Percentiles rank a stretch among this genome's conserved stretches.
These are phyloP conservation scores for Microsporum audouinii DNA, from an alignment of 2,329 filamentous ascomycete species.

Conservation along the genomic window DNA sequence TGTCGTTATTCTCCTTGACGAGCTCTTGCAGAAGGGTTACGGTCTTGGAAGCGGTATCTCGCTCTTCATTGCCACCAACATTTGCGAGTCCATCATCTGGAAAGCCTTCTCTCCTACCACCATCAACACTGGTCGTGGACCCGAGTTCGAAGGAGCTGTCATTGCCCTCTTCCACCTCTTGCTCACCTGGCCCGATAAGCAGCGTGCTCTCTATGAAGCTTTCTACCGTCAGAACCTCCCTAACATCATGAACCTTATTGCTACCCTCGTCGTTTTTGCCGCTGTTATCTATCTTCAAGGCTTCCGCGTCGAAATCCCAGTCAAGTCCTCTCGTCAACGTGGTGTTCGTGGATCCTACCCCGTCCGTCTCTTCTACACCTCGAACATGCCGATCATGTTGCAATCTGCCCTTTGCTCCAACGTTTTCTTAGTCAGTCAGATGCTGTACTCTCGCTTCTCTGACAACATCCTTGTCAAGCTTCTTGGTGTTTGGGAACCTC, in stretches of 20 bases:
- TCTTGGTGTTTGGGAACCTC: constrained; percentile 96
- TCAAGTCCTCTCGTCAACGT: constrained; percentile 98
- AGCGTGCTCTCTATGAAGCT: constrained; percentile 91
- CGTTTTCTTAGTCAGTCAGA: constrained; percentile 97
- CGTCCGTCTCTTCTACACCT: constrained; percentile 98
- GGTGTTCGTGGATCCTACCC: constrained; percentile 97
- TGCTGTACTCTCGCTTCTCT: constrained; percentile 97
- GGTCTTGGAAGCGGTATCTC: constrained; percentile 97
- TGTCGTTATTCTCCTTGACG: constrained; percentile 97
- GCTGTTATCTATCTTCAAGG: constrained; percentile 98
- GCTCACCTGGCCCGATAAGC: constrained; percentile 93
- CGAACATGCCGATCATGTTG: constrained; percentile 99
- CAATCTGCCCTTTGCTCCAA: constrained; percentile 98
- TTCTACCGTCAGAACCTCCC: constrained; percentile 99
- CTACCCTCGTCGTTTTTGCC: constrained; percentile 85
- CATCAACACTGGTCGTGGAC: constrained; percentile 97
- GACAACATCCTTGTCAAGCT: constrained; percentile 97
- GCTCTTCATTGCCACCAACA: constrained; percentile 99
- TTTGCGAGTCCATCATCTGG: constrained; percentile 99
- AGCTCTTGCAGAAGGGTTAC: constrained; percentile 98
- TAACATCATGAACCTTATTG: constrained; percentile 97
- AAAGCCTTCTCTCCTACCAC: constrained; percentile 99
- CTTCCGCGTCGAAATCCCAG: constrained; percentile 98
- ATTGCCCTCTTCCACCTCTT: constrained; percentile 16
- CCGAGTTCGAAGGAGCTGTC: constrained; percentile 51